phyloP scores from a whole-genome alignment of 2,329 filamentous ascomycete genomes.

The Sphaerulina populicola region DNA sequence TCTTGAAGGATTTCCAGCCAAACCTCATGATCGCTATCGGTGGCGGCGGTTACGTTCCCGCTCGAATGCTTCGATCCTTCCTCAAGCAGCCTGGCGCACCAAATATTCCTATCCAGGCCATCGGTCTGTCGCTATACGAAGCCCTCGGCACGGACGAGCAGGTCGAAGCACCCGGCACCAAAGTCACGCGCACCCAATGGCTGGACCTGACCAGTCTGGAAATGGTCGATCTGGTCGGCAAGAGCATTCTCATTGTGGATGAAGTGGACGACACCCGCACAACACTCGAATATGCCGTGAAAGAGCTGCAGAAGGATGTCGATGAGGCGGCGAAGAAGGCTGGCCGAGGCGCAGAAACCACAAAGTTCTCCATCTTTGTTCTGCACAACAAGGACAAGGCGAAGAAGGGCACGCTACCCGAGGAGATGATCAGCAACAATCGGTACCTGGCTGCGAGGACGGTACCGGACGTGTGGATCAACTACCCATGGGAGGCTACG shows the following conservation, averaged over 20 bases:
- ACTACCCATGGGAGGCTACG: constrained; percentile 95
- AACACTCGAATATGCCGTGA: constrained; percentile 86
- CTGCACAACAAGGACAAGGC: constrained; percentile 97
- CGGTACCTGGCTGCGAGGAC: constrained; percentile 81
- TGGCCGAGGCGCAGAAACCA: constrained; percentile 59
- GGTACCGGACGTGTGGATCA: constrained; percentile 93
- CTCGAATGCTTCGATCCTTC: constrained; percentile 94
- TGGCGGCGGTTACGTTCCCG: constrained; percentile 92
- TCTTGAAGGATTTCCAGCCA: constrained; percentile 78
- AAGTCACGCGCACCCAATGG: constrained; percentile 97
- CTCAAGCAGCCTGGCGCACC: constrained; percentile 76
- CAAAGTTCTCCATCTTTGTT: constrained; percentile 89
- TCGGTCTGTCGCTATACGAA: constrained; percentile 95
- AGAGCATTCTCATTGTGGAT: constrained; percentile 85
- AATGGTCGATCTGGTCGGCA: constrained; percentile 83
- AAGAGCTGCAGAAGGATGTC: constrained; percentile 91
- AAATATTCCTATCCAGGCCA: constrained; percentile 99
- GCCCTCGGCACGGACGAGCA: constrained; percentile 50
- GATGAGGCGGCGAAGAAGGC: constrained; percentile 66
- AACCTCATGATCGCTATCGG: constrained; percentile 98
- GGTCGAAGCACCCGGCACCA: constrained; percentile 75
- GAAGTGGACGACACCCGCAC: constrained; percentile 95
- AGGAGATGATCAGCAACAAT: constrained; percentile 62
- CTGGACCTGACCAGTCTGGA: constrained; percentile 79
- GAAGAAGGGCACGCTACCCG: constrained; percentile 82